Evolutionary conservation across 768 basidiomycete genomes (phyloP).

Genomic region (Psilocybe azurescens): DNA sequence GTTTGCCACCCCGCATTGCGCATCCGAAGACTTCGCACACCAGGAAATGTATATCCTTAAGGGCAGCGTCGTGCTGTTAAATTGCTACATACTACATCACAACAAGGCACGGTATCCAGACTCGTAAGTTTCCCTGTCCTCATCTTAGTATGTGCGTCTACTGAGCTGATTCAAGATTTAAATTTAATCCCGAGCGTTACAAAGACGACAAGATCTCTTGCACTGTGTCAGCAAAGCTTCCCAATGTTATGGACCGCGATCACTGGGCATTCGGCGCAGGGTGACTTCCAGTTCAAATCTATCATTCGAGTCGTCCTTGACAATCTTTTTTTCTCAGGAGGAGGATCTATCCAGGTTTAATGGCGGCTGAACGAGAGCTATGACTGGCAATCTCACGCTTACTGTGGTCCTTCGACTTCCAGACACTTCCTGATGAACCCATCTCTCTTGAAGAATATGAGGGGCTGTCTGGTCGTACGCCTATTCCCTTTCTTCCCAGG

Average conservation of each 20-base stretch:
- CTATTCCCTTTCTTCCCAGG: not conserved
- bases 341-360: conserved; percentile 49
- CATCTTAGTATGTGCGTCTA: not conserved
- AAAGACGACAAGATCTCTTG: conserved; percentile 37
- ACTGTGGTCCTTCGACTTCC: conserved; percentile 51
- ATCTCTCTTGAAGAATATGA: too few relatives aligned
- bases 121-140: conserved; percentile 13
- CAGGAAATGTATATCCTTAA: conserved; percentile 43
- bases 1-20: conserved; percentile 43
- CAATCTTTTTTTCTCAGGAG: conserved; percentile 23
- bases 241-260: conserved; percentile 26
- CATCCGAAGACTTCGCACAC: conserved; percentile 43
- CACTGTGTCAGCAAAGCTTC: conserved; percentile 45
- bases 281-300: conserved; percentile 28
- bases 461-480: too few relatives aligned
- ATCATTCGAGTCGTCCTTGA: too few relatives aligned
- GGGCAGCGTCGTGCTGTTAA: conserved; percentile 41
- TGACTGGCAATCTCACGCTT: conserved; percentile 49
- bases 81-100: conserved; percentile 40
- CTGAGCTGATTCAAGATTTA: not conserved
- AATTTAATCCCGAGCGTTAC: conserved; percentile 47
- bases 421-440: conserved; percentile 34
- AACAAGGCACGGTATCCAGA: conserved; percentile 29
- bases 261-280: conserved; percentile 55
- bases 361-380: conserved; percentile 49